Evolutionary conservation across 1,284 basidiomycete species (phyloP).

Genomic region (Ustilago bromivora): DNA sequence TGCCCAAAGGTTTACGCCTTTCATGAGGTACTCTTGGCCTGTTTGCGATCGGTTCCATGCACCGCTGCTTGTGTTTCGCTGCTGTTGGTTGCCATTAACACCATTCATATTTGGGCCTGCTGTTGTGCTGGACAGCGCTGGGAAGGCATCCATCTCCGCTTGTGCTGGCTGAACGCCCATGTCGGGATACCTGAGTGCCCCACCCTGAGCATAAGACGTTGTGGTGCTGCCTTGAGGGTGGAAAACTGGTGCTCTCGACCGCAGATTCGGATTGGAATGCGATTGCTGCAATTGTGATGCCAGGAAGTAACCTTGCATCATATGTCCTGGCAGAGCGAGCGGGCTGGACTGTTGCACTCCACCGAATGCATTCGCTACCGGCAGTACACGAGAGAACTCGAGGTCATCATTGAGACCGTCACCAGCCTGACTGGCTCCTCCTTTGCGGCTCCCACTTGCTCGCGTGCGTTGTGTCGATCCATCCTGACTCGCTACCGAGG

Average conservation of each 20-base stretch:
- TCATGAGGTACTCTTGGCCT: slow-evolving; percentile 22
- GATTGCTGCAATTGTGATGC: slow-evolving; percentile 31
- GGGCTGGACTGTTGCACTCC: slow-evolving; percentile 29
- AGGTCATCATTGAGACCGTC: slow-evolving; percentile 27
- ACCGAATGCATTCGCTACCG: slow-evolving; percentile 9
- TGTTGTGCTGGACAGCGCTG: slow-evolving; percentile 13
- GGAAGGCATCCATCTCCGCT: slow-evolving; percentile 21
- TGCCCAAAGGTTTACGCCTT: slow-evolving; percentile 38
- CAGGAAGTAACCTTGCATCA: slow-evolving; percentile 26
- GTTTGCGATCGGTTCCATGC: slow-evolving; percentile 18
- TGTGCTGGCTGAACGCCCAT: slow-evolving; percentile 1
- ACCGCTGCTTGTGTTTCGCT: neutral
- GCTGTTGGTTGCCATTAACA: neutral
- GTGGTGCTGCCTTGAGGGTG: slow-evolving; percentile 39
- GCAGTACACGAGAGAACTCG: slow-evolving; percentile 38
- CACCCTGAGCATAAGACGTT: slow-evolving; percentile 20
- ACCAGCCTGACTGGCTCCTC: neutral
- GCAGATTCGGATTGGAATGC: slow-evolving; percentile 40
- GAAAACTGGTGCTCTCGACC: slow-evolving; percentile 38
- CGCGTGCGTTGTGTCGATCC: slow-evolving; percentile 18
- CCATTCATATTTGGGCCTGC: neutral
- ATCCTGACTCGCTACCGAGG: slow-evolving; percentile 18
- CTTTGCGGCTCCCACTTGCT: neutral
- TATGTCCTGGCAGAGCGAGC: slow-evolving; percentile 15
- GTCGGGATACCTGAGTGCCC: slow-evolving; percentile 26